Evolutionary conservation across 1,284 basidiomycete genomes (phyloP).

Genomic region (Rhodotorula glutinis): DNA sequence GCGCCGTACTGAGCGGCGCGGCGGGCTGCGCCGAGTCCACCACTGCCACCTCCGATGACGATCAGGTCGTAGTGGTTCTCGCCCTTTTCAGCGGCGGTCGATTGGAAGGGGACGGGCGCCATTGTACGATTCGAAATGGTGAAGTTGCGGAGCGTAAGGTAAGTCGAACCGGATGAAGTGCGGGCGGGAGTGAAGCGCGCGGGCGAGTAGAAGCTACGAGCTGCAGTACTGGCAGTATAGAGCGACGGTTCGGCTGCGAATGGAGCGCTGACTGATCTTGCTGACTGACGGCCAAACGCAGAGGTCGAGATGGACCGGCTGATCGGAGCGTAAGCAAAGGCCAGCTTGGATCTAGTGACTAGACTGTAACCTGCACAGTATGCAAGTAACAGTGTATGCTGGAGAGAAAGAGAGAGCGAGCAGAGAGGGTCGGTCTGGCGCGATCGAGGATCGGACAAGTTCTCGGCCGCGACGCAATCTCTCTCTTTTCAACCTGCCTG

Average conservation of each 20-base stretch:
- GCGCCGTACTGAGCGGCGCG: slow-evolving; percentile 90
- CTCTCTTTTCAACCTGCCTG: background rate
- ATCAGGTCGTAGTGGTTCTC: slow-evolving; percentile 67
- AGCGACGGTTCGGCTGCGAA: too few species aligned
- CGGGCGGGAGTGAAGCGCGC: background rate
- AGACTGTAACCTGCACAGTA: too few species aligned
- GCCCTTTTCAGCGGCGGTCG: slow-evolving; percentile 55
- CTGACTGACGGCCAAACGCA: too few species aligned
- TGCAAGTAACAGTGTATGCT: too few species aligned
- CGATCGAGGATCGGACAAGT: background rate
- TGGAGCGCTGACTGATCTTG: too few species aligned
- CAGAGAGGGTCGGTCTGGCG: background rate
- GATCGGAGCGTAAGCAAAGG: too few species aligned
- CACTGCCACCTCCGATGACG: slow-evolving; percentile 79
- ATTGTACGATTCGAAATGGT: slow-evolving; percentile 20
- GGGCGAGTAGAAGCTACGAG: background rate
- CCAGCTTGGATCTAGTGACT: too few species aligned
- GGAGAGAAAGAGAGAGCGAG: too few species aligned
- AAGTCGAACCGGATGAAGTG: background rate
- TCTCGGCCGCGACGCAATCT: too few species aligned
- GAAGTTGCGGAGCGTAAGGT: background rate
- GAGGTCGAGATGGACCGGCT: too few species aligned
- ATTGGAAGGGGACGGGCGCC: slow-evolving; percentile 39
- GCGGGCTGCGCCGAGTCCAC: slow-evolving; percentile 72
- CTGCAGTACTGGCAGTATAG: background rate